Evolutionary conservation across 305 asterid species (phyloP).

Genomic region (Salvia sclarea): DNA sequence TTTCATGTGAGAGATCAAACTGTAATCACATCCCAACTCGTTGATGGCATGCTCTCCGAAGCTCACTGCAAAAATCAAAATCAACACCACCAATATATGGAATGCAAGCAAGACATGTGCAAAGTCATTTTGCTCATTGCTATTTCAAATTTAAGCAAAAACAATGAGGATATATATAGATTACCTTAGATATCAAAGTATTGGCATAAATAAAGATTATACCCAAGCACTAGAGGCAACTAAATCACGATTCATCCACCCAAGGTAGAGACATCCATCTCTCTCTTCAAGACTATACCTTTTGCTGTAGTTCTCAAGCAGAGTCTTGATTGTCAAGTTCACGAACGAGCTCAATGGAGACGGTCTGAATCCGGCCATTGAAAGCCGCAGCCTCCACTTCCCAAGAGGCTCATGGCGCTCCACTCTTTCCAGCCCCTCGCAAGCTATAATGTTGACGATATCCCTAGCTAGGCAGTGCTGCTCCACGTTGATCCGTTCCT

Average conservation of each 20-base stretch:
- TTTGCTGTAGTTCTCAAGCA: slow-evolving; percentile 40
- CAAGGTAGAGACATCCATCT: slow-evolving; percentile 48
- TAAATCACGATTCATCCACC: slow-evolving; percentile 54
- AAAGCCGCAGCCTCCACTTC: slow-evolving; percentile 48
- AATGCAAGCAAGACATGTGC: neutral
- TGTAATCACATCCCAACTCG: neutral
- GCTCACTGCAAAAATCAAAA: neutral
- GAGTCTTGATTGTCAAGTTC: slow-evolving; percentile 38
- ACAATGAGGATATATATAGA: neutral
- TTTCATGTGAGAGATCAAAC: neutral
- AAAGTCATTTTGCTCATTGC: neutral
- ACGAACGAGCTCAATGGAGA: slow-evolving; percentile 49
- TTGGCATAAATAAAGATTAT: slow-evolving; percentile 13
- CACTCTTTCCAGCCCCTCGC: slow-evolving; percentile 55
- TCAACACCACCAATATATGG: neutral
- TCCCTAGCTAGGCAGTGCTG: slow-evolving; percentile 58
- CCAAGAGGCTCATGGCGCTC: slow-evolving; percentile 54
- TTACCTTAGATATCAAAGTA: slow-evolving; percentile 10
- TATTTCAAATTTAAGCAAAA: neutral
- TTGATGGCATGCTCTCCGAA: neutral
- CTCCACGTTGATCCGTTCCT: slow-evolving; percentile 52
- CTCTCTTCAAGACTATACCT: slow-evolving; percentile 45
- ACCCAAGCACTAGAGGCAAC: slow-evolving; percentile 53
- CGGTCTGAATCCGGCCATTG: slow-evolving; percentile 50
- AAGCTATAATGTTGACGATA: slow-evolving; percentile 53